A percentile compares a stretch with the other conserved stretches of the same genome.
These are phyloP conservation scores for Pleurotus platypus DNA, from an alignment of 768 basidiomycete genomes.

Conservation along the genomic window DNA sequence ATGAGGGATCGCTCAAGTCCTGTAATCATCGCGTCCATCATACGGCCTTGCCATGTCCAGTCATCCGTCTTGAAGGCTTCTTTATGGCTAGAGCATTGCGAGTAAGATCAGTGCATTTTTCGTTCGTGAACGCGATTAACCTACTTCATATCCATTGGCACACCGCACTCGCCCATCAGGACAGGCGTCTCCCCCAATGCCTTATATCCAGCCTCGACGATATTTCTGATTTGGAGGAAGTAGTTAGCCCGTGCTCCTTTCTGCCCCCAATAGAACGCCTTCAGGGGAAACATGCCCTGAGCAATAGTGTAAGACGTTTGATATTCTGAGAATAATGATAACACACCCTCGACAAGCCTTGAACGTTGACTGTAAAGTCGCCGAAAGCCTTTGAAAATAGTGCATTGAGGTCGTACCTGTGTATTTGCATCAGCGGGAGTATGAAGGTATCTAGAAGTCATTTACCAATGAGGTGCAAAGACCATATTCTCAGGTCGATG, in stretches of 20 bases:
- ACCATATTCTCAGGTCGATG: constrained; percentile 42
- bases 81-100: constrained; percentile 43
- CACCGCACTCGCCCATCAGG: constrained; percentile 88
- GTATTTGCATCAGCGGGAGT: not conserved
- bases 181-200: constrained; percentile 80
- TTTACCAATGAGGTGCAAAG: constrained; percentile 36
- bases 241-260: constrained; percentile 80
- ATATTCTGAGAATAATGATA: not conserved
- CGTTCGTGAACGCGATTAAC: constrained; percentile 20
- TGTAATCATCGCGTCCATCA: constrained; percentile 94
- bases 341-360: constrained; percentile 81
- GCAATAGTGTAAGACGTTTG: not conserved
- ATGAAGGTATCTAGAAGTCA: not conserved
- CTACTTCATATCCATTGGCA: constrained; percentile 98
- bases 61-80: constrained; percentile 70
- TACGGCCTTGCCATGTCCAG: constrained; percentile 79
- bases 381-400: constrained; percentile 84
- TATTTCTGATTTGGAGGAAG: constrained; percentile 72
- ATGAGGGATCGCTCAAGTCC: constrained; percentile 74
- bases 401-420: constrained; percentile 88
- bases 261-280: constrained; percentile 87
- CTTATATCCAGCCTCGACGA: constrained; percentile 66
- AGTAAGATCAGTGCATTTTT: not conserved
- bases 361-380: constrained; percentile 88
- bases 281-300: constrained; percentile 83